phyloP scores from a whole-genome alignment of 805 yeast genomes.

The Scheffersomyces lignosus region DNA sequence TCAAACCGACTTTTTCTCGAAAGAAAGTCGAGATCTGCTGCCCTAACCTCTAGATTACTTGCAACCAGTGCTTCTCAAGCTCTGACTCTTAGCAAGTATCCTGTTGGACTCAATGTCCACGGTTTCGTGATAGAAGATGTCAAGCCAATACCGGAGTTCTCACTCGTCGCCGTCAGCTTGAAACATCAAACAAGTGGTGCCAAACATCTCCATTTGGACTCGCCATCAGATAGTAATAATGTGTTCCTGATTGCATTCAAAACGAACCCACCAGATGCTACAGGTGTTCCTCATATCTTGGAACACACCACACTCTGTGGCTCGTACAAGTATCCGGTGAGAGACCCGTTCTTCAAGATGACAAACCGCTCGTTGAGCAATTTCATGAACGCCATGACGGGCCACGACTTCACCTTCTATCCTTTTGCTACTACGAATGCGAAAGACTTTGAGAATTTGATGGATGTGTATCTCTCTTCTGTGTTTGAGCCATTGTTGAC shows the following conservation, averaged over 20 bases:
- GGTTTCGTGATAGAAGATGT: slow-evolving; percentile 70
- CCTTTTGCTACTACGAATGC: slow-evolving; percentile 94
- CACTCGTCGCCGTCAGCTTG: slow-evolving; percentile 74
- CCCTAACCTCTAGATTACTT: too few species aligned
- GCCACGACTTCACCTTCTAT: slow-evolving; percentile 91
- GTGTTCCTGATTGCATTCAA: slow-evolving; percentile 89
- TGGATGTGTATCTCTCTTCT: slow-evolving; percentile 86
- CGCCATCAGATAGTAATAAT: slow-evolving; percentile 77
- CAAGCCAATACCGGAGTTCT: slow-evolving; percentile 75
- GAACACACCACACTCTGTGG: slow-evolving; percentile 98
- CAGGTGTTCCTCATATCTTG: slow-evolving; percentile 94
- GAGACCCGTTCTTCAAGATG: slow-evolving; percentile 99
- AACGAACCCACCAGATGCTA: slow-evolving; percentile 91
- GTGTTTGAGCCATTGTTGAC: slow-evolving; percentile 79
- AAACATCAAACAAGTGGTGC: slow-evolving; percentile 71
- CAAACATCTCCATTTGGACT: slow-evolving; percentile 79
- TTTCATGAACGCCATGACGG: slow-evolving; percentile 99
- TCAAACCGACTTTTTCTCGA: too few species aligned
- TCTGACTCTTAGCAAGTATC: slow-evolving; percentile 50
- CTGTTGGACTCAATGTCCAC: slow-evolving; percentile 59
- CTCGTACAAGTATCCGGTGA: slow-evolving; percentile 83
- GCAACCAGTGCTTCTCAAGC: too few species aligned
- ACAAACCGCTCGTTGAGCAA: slow-evolving; percentile 89
- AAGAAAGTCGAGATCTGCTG: too few species aligned
- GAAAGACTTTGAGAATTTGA: slow-evolving; percentile 76